Evolutionary conservation across 2,329 filamentous ascomycete genomes (phyloP).

Genomic region (Helotiales sp.): DNA sequence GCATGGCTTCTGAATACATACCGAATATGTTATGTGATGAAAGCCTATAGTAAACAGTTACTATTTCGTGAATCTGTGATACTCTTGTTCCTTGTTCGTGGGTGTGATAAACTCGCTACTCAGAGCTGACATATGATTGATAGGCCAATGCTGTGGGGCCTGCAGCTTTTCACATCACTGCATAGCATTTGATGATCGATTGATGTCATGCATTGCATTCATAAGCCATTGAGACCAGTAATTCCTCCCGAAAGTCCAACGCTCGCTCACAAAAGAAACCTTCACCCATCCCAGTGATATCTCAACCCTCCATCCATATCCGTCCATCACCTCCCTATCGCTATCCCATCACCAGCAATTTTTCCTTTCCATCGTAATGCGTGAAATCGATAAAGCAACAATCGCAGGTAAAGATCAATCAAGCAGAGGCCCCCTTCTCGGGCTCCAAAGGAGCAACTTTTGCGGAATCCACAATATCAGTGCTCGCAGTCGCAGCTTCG

Average conservation of each 20-base stretch:
- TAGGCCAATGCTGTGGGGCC: not conserved
- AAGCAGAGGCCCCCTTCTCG: conserved; percentile 28
- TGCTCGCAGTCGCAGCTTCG: conserved; percentile 22
- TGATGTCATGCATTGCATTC: conserved; percentile 4
- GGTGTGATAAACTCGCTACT: too few relatives aligned
- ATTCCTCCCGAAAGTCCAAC: not conserved
- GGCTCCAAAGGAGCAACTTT: conserved; percentile 32
- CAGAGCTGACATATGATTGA: too few relatives aligned
- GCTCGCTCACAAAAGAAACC: conserved; percentile 1
- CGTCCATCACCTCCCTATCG: too few relatives aligned
- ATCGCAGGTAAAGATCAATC: conserved; percentile 11
- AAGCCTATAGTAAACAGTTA: too few relatives aligned
- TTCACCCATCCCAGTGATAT: not conserved
- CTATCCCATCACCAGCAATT: not conserved
- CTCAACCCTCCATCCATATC: not conserved
- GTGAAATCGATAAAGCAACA: conserved; percentile 9
- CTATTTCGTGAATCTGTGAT: too few relatives aligned
- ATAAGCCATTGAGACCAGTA: not conserved
- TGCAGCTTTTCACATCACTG: not conserved
- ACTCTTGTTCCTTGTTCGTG: too few relatives aligned
- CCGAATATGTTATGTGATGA: too few relatives aligned
- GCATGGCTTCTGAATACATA: not conserved
- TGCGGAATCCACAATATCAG: conserved; percentile 27
- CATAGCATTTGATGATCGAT: not conserved
- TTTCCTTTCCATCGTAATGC: conserved; percentile 6